phyloP scores from a whole-genome alignment of 768 basidiomycete species.

The Collybia mongolica region DNA sequence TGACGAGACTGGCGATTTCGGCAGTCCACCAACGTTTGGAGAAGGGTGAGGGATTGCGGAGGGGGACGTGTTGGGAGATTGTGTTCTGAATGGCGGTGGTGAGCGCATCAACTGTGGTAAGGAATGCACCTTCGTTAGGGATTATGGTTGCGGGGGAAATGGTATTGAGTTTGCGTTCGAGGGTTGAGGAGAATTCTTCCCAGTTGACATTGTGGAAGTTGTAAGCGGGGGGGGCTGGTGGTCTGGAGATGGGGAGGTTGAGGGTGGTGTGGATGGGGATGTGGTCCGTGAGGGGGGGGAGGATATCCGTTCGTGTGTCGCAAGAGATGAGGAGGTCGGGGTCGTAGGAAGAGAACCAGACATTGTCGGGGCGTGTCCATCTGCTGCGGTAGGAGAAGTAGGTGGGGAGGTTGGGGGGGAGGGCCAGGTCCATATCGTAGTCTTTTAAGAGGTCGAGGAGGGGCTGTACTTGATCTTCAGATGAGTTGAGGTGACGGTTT shows the following conservation, averaged over 20 bases:
- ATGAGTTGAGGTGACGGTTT: too few species aligned
- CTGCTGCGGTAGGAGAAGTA: too few species aligned
- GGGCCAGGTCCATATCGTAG: too few species aligned
- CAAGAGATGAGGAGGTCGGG: neutral
- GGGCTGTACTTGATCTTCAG: too few species aligned
- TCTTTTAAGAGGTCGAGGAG: too few species aligned
- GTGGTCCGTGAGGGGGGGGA: neutral
- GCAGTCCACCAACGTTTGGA: constrained; percentile 20
- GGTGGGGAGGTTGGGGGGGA: too few species aligned
- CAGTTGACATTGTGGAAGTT: too few species aligned
- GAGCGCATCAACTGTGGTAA: neutral
- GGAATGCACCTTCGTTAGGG: neutral
- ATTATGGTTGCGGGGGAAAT: neutral
- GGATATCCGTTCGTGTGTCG: neutral
- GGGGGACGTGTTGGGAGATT: constrained; percentile 4
- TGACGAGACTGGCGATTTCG: constrained; percentile 5
- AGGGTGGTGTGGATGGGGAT: too few species aligned
- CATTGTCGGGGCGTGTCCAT: too few species aligned
- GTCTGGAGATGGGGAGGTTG: too few species aligned
- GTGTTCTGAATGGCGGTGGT: constrained; percentile 4
- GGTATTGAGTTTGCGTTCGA: neutral
- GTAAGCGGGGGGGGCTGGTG: too few species aligned
- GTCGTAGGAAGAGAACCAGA: too few species aligned
- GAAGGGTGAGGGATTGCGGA: constrained; percentile 10
- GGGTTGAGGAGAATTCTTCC: neutral